Base-by-base conservation (phyloP, 306 rosid genomes). In the Cicer pinnatifidum region DNA sequence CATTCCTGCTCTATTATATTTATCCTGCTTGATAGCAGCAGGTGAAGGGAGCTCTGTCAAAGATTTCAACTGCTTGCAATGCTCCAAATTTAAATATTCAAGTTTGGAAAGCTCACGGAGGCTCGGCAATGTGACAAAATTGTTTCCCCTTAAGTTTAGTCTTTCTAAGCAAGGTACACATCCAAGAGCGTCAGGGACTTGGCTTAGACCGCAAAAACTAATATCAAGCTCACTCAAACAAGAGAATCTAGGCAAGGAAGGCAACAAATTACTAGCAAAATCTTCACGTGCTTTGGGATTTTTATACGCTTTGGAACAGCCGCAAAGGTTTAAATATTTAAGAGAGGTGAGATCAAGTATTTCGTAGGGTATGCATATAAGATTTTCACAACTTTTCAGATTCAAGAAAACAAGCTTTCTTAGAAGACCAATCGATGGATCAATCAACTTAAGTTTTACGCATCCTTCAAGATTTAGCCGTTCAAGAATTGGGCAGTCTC, bases 401-500 rank as follows among this genome's bases (percentile, higher is more conserved):
- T 63, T 63, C 37, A 63, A 39, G 23, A 8, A 63, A 63, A 9
- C 69, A 40, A 63, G 69, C 47, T 38, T 5, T 38, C 20, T 7
- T 37, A 67, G 33, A 68, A 3, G 4, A 11, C 43, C 81, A 46
- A 77, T 68, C 7, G 81, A 77, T 45, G 61, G 6, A 46, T 35
- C 6, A 0, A 77, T 8, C 4, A 1, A 6, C n/a, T 6, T 59
- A 37, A 57, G 52, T 2, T 46, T 51, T 16, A 0, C 3, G 5
- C 82, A 78, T 50, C 73, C 77, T 71, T 13, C 6, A 0, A 71
- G 59, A 40, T 40, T 3, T 41, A 78, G 52, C 8, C 0, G 0
- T 48, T 68, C 11, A 17, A 68, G 81, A 44, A 57, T 77, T 58
- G 74, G 60, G 28, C 6, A 2, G 8, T 46, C 69, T 8, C 69